phyloP scores from a whole-genome alignment of 306 rosid species.

The Bauhinia variegata region DNA sequence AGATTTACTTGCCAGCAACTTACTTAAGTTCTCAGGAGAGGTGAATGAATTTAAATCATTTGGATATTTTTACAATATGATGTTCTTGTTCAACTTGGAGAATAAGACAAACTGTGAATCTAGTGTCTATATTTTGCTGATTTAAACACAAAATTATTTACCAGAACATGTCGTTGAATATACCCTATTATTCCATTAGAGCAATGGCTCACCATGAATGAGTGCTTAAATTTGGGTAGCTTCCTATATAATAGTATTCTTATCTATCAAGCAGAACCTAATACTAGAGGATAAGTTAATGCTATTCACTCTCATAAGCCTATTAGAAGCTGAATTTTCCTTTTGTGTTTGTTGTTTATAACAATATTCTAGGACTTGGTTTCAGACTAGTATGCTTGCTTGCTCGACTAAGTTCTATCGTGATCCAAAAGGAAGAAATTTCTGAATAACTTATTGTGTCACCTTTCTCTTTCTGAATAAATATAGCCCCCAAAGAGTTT shows the following conservation, averaged over 20 bases:
- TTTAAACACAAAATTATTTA: background rate
- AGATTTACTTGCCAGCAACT: constrained; percentile 90
- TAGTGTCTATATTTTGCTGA: constrained; percentile 18
- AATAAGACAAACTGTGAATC: constrained; percentile 14
- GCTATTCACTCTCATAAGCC: constrained; percentile 3
- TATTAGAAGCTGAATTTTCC: background rate
- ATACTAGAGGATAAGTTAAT: background rate
- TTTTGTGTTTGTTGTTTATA: background rate
- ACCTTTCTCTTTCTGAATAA: background rate
- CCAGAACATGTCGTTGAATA: background rate
- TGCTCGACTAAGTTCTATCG: background rate
- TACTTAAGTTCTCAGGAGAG: constrained; percentile 59
- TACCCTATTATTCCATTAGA: background rate
- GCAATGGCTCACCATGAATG: background rate
- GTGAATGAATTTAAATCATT: constrained; percentile 61
- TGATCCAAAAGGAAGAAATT: background rate
- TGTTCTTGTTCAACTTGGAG: constrained; percentile 9
- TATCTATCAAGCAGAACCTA: background rate
- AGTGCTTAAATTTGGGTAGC: background rate
- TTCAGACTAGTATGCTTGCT: background rate
- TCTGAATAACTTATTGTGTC: background rate
- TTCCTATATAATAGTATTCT: background rate
- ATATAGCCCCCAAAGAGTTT: background rate
- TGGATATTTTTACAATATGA: background rate
- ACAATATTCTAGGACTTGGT: background rate